These are phyloP conservation scores for Zygosaccharomyces gambellarensis DNA, from an alignment of 805 yeast species.

Conservation along the genomic window DNA sequence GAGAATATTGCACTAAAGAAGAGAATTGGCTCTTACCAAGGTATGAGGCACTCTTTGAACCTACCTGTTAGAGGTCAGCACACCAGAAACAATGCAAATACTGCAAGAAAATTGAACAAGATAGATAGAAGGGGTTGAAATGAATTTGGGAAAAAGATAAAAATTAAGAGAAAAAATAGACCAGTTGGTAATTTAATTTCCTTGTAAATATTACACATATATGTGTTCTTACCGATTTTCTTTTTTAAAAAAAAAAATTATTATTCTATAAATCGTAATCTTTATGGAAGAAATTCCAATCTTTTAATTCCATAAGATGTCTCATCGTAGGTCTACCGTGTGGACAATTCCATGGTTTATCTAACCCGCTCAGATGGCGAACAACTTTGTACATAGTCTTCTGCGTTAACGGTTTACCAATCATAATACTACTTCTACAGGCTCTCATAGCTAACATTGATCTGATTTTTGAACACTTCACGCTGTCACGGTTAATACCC, in stretches of 20 bases:
- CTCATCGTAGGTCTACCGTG: constrained; percentile 98
- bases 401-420: constrained; percentile 64
- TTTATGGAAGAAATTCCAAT: constrained; percentile 41
- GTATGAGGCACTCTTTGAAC: constrained; percentile 84
- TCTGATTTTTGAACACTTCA: constrained; percentile 70
- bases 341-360: constrained; percentile 96
- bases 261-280: constrained; percentile 37
- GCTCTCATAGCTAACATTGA: constrained; percentile 92
- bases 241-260: no score
- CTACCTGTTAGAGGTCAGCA: constrained; percentile 84
- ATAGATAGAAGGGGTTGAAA: constrained; percentile 54
- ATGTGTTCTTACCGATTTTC: no score
- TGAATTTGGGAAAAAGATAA: not conserved
- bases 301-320: constrained; percentile 63
- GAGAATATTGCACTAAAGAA: constrained; percentile 76
- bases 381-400: constrained; percentile 68
- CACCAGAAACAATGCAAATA: constrained; percentile 84
- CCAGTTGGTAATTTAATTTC: not conserved
- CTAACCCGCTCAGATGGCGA: constrained; percentile 58
- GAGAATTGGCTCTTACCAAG: constrained; percentile 77
- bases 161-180: not conserved
- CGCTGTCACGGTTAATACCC: constrained; percentile 34
- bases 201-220: not conserved
- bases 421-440: constrained; percentile 90
- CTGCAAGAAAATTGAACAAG: constrained; percentile 82